Percentiles rank a stretch among this genome's conserved stretches.
Conservation (phyloP, 2,329 filamentous ascomycete genomes). For the Fusarium sp. region DNA sequence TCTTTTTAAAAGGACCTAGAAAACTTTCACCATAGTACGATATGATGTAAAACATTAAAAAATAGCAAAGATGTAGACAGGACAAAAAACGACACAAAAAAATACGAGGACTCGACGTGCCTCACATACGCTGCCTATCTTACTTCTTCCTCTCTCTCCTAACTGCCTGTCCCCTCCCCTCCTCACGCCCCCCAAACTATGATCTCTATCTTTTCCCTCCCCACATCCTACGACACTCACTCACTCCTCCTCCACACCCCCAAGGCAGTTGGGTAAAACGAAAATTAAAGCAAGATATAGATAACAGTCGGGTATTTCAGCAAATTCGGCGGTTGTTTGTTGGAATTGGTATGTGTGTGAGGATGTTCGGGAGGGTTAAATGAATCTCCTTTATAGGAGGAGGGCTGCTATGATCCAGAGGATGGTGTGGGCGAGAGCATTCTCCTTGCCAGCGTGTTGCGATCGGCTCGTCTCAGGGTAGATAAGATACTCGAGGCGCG, state of each 20-base stretch:
- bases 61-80: slow-evolving; percentile 6
- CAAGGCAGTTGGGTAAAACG: slow-evolving; percentile 5
- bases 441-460: background rate
- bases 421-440: slow-evolving; percentile 3
- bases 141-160: slow-evolving; percentile 28
- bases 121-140: slow-evolving; percentile 35
- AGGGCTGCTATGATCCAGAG: slow-evolving; percentile 19
- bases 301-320: slow-evolving; percentile 43
- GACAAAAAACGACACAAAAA: slow-evolving; percentile 28
- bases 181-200: slow-evolving; percentile 1
- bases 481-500: background rate
- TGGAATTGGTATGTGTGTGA: background rate
- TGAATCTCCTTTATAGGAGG: background rate
- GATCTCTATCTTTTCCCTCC: slow-evolving; percentile 16
- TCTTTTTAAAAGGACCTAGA: background rate
- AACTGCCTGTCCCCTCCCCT: background rate
- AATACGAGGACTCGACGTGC: slow-evolving; percentile 8
- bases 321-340: slow-evolving; percentile 33
- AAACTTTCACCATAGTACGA: slow-evolving; percentile 16
- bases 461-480: background rate
- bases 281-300: slow-evolving; percentile 14
- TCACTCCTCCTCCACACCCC: too few species aligned
- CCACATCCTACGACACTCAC: slow-evolving; percentile 4
- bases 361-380: slow-evolving; percentile 1
- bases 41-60: slow-evolving; percentile 6